Percentiles rank a stretch among this genome's conserved stretches.
Conservation (phyloP, 768 basidiomycete genomes). For the Tricholoma terreum region DNA sequence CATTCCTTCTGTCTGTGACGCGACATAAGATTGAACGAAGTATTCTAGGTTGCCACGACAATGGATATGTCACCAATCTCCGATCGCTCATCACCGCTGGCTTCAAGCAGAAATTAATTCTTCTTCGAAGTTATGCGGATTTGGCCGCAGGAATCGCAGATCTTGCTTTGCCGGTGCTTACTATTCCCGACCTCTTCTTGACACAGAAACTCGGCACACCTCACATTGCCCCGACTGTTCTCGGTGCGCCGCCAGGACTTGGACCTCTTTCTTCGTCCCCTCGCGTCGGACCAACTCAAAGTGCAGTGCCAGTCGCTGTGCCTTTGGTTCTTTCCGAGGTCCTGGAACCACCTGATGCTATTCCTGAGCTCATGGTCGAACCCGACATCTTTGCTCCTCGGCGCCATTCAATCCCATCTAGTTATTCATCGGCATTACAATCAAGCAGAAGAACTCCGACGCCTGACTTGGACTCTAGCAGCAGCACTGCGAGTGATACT, state of each 20-base stretch:
- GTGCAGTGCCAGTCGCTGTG: constrained; percentile 1
- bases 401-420: constrained; percentile 23
- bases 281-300: constrained; percentile 4
- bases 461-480: constrained; percentile 41
- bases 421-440: constrained; percentile 45
- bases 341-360: constrained; percentile 24
- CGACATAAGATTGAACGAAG: background rate
- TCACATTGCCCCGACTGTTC: constrained; percentile 12
- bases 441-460: constrained; percentile 28
- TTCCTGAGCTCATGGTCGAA: constrained; percentile 17
- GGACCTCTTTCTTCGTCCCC: constrained; percentile 3
- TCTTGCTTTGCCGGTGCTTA: constrained; percentile 52
- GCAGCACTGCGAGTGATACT: constrained; percentile 44
- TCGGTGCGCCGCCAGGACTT: background rate
- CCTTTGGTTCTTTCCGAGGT: constrained; percentile 15
- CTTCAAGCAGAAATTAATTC: constrained; percentile 58
- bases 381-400: constrained; percentile 4
- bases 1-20: constrained; percentile 3
- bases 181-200: constrained; percentile 59
- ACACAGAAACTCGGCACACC: constrained; percentile 45
- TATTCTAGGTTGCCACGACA: constrained; percentile 63
- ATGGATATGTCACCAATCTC: constrained; percentile 64
- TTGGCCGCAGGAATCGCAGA: constrained; percentile 57
- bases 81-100: constrained; percentile 65
- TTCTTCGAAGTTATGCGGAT: constrained; percentile 61